A percentile compares a stretch with the other conserved stretches of the same genome.
Conservation (phyloP, 2,329 filamentous ascomycete genomes). For the Aspergillus sp. region DNA sequence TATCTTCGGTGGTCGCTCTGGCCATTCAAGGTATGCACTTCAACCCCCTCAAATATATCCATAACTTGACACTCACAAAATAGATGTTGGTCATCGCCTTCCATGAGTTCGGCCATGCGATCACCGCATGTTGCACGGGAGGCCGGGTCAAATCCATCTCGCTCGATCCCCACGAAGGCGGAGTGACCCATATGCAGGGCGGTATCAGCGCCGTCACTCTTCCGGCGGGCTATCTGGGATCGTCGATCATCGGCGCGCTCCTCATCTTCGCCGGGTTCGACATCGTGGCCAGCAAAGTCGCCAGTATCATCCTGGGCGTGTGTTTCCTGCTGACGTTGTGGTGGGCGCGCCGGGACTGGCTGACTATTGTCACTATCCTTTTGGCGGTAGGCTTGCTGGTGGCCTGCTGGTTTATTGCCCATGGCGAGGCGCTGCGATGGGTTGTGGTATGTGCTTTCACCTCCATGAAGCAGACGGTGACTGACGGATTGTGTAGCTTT, state of each 20-base stretch:
- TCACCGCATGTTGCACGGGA: conserved; percentile 69
- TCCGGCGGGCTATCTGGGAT: conserved; percentile 75
- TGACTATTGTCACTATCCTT: conserved; percentile 69
- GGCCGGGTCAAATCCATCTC: conserved; percentile 72
- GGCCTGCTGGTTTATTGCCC: conserved; percentile 75
- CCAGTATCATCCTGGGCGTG: conserved; percentile 67
- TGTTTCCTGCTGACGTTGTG: conserved; percentile 77
- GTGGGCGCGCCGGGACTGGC: conserved; percentile 77
- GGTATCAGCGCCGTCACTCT: conserved; percentile 69
- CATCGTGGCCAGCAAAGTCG: conserved; percentile 77
- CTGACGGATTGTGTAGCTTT: conserved; percentile 48
- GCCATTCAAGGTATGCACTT: conserved; percentile 67
- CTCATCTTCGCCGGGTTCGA: conserved; percentile 79
- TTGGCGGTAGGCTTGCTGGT: conserved; percentile 68
- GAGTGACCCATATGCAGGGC: conserved; percentile 73
- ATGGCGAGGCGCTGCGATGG: conserved; percentile 70
- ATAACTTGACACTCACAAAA: neutral
- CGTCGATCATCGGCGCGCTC: conserved; percentile 71
- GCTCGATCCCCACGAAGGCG: conserved; percentile 72
- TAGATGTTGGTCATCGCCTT: conserved; percentile 82
- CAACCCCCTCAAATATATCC: neutral
- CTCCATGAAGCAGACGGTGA: neutral
- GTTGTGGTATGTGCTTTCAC: conserved; percentile 54
- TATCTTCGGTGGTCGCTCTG: conserved; percentile 72
- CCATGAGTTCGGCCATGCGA: conserved; percentile 74